These are phyloP conservation scores for Microglena sp. DNA, from an alignment of 139 green algal species.

Conservation along the genomic window DNA sequence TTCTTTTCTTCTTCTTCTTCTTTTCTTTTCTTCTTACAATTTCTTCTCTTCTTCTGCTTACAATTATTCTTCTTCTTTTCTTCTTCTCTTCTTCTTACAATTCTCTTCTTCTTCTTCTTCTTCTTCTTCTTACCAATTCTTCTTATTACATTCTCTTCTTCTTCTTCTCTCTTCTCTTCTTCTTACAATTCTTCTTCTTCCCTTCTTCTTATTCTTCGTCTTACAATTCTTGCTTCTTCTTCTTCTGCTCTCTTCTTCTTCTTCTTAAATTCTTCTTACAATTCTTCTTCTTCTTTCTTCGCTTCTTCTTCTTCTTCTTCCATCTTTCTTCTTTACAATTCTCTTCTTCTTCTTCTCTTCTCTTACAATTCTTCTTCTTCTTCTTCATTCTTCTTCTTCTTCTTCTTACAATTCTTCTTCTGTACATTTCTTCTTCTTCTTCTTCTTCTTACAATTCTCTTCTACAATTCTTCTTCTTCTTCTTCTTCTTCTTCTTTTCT, in stretches of 20 bases:
- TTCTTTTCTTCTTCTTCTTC: neutral
- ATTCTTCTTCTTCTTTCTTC: neutral
- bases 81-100: neutral
- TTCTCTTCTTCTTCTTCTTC: neutral
- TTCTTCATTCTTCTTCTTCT: neutral
- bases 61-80: neutral
- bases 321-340: too few species aligned
- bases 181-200: neutral
- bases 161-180: neutral
- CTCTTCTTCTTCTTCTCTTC: neutral
- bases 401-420: neutral
- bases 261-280: neutral
- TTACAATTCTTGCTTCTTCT: neutral
- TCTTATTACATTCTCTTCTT: neutral
- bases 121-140: neutral
- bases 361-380: neutral
- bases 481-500: neutral
- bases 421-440: neutral
- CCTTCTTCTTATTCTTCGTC: neutral
- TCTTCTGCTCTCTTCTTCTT: neutral
- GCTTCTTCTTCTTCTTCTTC: neutral
- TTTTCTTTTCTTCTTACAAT: neutral
- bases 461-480: too few species aligned
- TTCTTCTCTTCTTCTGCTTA: neutral
- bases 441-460: neutral